Base-by-base conservation (phyloP, 1,284 basidiomycete genomes). In the Ceratobasidium sp. region DNA sequence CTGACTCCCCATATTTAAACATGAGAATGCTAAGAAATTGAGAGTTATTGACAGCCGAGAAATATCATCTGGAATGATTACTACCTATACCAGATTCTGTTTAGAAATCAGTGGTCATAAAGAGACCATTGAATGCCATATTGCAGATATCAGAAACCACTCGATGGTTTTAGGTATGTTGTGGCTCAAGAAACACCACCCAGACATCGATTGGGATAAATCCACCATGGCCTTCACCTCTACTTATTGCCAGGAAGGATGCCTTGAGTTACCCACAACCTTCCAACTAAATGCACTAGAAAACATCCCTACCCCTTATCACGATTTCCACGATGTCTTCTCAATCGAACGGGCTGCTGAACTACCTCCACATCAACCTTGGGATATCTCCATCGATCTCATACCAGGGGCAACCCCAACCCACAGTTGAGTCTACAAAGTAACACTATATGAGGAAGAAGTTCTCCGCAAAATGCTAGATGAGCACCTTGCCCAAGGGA, bases 301-400 rank as follows among this genome's bases (percentile, higher is more conserved):
- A 21, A 33, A 25, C 13, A 16, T 56, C 11, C 54, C 54, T 13
- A 41, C 19, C 30, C 16, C 47, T 27, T 67, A 47, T 42, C 59
- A 66, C 14, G 36, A 50, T 11, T 69, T 49, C 44, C 2, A 19
- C 7, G 25, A 64, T 4, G 50, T 69, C 16, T 69, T 69, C 30
- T 16, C 33, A 9, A 41, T 66, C 19, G 50, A 49, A n/a, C n/a
- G 66, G 52, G 27, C 49, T 13, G 41, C 25, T 5, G 44, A 57
- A 7, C 41, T 71, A n/a, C 70, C 68, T 11, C 70, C 54, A 1
- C 50, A 69, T 19, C 23, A 29, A 5, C 23, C 27, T n/a, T 68
- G 52, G 58, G 69, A 71, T 29, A 30, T 71, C 3, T 30, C 70
- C 33, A 71, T 69, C 39, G 47, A 56, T 16, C 52, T 71, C 7